phyloP scores from a whole-genome alignment of 768 basidiomycete species.

The Podaxis sp. region DNA sequence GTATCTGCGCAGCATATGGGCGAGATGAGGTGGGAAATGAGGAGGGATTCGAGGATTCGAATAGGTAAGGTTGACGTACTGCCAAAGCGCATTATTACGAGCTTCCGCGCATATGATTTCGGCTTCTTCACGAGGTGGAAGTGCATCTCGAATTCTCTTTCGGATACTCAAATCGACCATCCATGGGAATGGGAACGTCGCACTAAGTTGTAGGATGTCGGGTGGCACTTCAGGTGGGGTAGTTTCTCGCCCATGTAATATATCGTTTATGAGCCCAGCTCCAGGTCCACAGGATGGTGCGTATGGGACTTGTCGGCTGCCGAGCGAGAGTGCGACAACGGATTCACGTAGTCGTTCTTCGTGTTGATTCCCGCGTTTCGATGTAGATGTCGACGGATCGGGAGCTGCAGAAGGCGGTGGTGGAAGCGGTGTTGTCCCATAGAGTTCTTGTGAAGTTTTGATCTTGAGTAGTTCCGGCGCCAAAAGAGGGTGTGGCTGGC shows the following conservation, averaged over 20 bases:
- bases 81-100: constrained; percentile 68
- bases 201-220: constrained; percentile 57
- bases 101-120: constrained; percentile 61
- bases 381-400: constrained; percentile 1
- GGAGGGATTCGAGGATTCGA: constrained; percentile 7
- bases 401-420: constrained; percentile 6
- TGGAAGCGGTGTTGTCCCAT: constrained; percentile 28
- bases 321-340: constrained; percentile 15
- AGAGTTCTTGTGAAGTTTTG: constrained; percentile 68
- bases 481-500: constrained; percentile 53
- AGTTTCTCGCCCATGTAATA: constrained; percentile 15
- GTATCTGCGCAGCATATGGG: constrained; percentile 38
- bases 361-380: neutral
- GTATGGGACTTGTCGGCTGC: constrained; percentile 1
- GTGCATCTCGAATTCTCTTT: constrained; percentile 58
- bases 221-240: constrained; percentile 39
- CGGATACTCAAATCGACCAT: constrained; percentile 60
- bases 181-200: constrained; percentile 72
- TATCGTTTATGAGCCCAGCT: no score
- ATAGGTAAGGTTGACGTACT: constrained; percentile 41
- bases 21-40: neutral
- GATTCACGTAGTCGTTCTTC: constrained; percentile 18
- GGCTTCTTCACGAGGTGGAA: constrained; percentile 60
- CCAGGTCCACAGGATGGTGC: no score
- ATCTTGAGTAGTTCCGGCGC: constrained; percentile 56